Evolutionary conservation across 352 stramenopile species (phyloP).

Genomic region (Pythium biforme): DNA sequence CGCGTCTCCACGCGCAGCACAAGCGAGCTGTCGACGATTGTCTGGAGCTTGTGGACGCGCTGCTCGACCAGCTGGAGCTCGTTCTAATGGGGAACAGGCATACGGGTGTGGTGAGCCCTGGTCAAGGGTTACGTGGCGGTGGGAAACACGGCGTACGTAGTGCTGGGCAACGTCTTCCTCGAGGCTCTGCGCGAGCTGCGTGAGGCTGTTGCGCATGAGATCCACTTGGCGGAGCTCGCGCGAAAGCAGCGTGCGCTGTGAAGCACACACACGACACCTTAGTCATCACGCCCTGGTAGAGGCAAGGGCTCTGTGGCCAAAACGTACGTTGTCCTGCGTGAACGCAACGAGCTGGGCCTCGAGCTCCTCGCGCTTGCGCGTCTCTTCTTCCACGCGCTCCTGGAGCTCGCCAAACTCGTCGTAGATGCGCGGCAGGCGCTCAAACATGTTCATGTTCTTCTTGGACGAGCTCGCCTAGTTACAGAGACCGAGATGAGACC

Average conservation of each 20-base stretch:
- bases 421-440: slow-evolving; percentile 62
- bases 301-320: no score
- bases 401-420: slow-evolving; percentile 67
- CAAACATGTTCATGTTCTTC: slow-evolving; percentile 56
- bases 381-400: slow-evolving; percentile 67
- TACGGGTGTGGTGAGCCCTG: not conserved
- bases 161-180: slow-evolving; percentile 63
- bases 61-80: slow-evolving; percentile 48
- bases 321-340: slow-evolving; percentile 50
- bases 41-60: slow-evolving; percentile 41
- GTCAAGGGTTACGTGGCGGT: not conserved
- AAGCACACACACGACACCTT: no score
- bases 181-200: slow-evolving; percentile 51
- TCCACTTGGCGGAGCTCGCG: slow-evolving; percentile 55
- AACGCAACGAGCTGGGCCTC: slow-evolving; percentile 64
- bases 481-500: no score
- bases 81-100: slow-evolving; percentile 22
- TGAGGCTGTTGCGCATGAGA: slow-evolving; percentile 49
- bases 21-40: slow-evolving; percentile 40
- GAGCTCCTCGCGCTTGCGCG: slow-evolving; percentile 65
- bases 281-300: no score
- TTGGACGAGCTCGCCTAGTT: slow-evolving; percentile 20
- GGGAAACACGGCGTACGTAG: slow-evolving; percentile 33
- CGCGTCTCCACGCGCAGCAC: slow-evolving; percentile 44
- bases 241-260: slow-evolving; percentile 51